Evolutionary conservation across 441 rosid species (phyloP).

Genomic region (Theobroma grandiflorum): DNA sequence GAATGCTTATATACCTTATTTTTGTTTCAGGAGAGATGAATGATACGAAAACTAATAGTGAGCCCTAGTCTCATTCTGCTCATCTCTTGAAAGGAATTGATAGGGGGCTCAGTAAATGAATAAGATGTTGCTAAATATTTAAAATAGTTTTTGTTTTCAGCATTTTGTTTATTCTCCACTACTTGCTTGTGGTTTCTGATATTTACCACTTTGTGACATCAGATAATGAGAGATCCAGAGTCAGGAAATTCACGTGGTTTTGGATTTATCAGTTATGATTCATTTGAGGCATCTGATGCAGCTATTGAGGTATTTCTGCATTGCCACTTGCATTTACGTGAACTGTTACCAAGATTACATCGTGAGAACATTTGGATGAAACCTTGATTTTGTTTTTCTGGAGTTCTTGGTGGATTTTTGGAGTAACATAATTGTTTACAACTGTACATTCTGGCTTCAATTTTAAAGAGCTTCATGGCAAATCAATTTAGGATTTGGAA

Average conservation of each 20-base stretch:
- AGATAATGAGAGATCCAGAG: constrained; percentile 99
- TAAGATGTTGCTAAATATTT: neutral
- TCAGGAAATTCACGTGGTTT: constrained; percentile 97
- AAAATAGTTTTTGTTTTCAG: neutral
- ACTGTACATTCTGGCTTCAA: neutral
- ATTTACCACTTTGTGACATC: constrained; percentile 25
- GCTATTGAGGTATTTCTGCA: constrained; percentile 82
- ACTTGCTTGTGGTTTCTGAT: constrained; percentile 28
- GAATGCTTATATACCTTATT: neutral
- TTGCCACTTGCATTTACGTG: constrained; percentile 5
- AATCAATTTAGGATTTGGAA: neutral
- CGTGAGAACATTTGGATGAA: neutral
- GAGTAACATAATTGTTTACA: neutral
- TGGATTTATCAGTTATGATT: constrained; percentile 96
- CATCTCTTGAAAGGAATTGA: neutral
- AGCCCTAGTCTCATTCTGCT: constrained; percentile 10
- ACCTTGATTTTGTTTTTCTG: neutral
- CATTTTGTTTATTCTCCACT: neutral
- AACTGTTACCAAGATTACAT: neutral
- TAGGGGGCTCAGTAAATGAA: neutral
- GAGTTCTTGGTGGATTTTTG: neutral
- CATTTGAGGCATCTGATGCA: constrained; percentile 96
- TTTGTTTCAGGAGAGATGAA: neutral
- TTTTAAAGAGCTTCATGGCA: neutral
- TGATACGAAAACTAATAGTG: neutral